Conservation (phyloP, 1,284 basidiomycete species). For the Cerrena zonata region DNA sequence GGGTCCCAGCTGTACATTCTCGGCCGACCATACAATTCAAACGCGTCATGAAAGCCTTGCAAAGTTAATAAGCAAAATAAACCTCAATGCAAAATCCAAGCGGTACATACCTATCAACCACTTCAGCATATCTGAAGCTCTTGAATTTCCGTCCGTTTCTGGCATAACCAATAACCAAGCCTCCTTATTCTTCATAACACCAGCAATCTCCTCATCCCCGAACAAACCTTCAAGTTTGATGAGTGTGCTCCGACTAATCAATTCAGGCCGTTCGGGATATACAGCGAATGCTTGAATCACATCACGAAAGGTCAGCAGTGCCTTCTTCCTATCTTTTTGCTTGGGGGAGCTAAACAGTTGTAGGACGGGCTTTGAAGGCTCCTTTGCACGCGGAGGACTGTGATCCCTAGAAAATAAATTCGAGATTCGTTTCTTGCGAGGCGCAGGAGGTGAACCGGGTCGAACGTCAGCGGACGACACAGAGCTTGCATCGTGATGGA, state of each 20-base stretch:
- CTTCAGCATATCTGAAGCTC: slow-evolving; percentile 80
- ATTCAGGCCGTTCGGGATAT: slow-evolving; percentile 89
- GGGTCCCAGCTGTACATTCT: slow-evolving; percentile 83
- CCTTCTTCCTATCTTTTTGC: slow-evolving; percentile 65
- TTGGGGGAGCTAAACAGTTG: slow-evolving; percentile 57
- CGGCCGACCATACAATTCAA: slow-evolving; percentile 82
- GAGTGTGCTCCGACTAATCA: slow-evolving; percentile 81
- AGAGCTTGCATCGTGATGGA: slow-evolving; percentile 26
- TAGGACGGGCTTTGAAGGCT: slow-evolving; percentile 44
- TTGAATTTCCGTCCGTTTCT: slow-evolving; percentile 51
- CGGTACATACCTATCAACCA: slow-evolving; percentile 77
- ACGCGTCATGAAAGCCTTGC: slow-evolving; percentile 75
- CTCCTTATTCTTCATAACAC: slow-evolving; percentile 55
- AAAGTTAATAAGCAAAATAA: slow-evolving; percentile 24
- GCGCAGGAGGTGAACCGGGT: slow-evolving; percentile 20
- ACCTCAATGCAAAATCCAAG: slow-evolving; percentile 16
- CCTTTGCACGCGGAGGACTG: slow-evolving; percentile 17
- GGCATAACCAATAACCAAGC: slow-evolving; percentile 88
- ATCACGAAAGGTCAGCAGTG: slow-evolving; percentile 50
- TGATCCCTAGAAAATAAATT: slow-evolving; percentile 53
- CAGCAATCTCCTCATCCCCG: slow-evolving; percentile 70
- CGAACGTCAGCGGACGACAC: slow-evolving; percentile 24
- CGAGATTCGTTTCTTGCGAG: slow-evolving; percentile 63
- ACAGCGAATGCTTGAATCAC: slow-evolving; percentile 79
- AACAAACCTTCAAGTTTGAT: slow-evolving; percentile 83